Evolutionary conservation across 495 filamentous ascomycete genomes (phyloP), one percentile per base, ranked within the genome.

Genomic region (Hypoxylon fragiforme): DNA sequence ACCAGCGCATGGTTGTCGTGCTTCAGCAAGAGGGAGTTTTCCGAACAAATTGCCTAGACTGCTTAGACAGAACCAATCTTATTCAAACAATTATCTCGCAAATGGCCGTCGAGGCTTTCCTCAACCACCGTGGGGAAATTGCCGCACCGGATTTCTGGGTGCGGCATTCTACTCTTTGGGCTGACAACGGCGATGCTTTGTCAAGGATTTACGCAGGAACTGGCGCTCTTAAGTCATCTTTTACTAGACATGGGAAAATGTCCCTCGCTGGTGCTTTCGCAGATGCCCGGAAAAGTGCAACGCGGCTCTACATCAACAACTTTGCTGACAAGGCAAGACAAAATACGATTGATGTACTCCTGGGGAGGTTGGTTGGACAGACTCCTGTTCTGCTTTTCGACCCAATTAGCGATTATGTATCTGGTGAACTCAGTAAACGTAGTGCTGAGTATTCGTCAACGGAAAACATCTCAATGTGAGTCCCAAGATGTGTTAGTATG

Each of bases 151-250:
- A 97, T 63, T 87, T 97, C 60, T 92, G 91, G 84, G 84, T 89
- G 68, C 77, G 90, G 26, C 94, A 98, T 71, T 90, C 90, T 21
- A 91, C 81, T 50, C 76, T 98, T 1, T 98, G 94, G 94, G 94
- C 94, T n/a, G 94, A 98, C 68, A 97, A 97, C 74, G 94, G 94
- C 21, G 94, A 98, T 76, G 85, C 91, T 11, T 73, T 98, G 18
- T 96, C 91, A 1, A 89, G 90, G 63, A 97, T 97, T 14, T 98
- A 98, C 69, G 95, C 94, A 7, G 94, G 94, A 26, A 98, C 94
- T 7, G 94, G 95, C 1, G 94, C 94, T 41, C 74, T 98, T 31
- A 97, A 96, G 63, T 91, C 90, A 7, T 97, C 92, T 0, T 98
- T 95, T 60, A 98, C 94, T n/a, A 80, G 94, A 36, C 85, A 87